Evolutionary conservation across 352 stramenopile genomes (phyloP), one percentile per base, ranked within the genome.

Genomic region (Phytophthora foliorum): DNA sequence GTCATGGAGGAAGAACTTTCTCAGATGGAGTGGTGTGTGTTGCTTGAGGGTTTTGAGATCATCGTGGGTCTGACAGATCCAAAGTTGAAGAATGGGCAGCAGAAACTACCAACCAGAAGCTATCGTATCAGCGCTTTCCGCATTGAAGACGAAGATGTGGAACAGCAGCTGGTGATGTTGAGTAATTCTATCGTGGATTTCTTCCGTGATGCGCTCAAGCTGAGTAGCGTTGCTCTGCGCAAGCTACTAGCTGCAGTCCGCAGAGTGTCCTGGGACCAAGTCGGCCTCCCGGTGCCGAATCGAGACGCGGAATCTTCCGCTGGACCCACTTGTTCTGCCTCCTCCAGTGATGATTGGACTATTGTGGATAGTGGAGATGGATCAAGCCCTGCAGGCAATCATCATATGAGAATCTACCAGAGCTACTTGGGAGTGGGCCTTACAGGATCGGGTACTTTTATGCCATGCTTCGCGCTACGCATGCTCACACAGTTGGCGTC

Each of bases 1-100:
- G 90, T 94, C 32, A 96, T 96, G 87, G 86, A 93, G 36, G 83
- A 94, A 67, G 87, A 96, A 38, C 75, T 96, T 27, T 81, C 81
- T 3, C 77, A 91, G 65, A 66, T 74, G 34, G 89, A 94, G 57
- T 96, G 89, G 89, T 90, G 81, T 46, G 69, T 86, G 17, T 52
- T 96, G 8, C 68, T 96, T 4, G 84, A 94, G 31, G 85, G 81
- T 0, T 94, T 96, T 59, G 89, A 96, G 55, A 91, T 94, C 39
- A 80, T 94, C 46, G 86, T 94, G 19, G 86, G 79, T 1, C 65
- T 96, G 14, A 92, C 84, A 1, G 81, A 92, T 55, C 49, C 74
- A 0, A 92, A 92, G 56, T 46, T 90, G n/a, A 93, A 93, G 42
- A 81, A 68, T 9, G 89, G 89, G 0, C 89, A 94, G 29, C 82